Percentiles rank a stretch among this genome's conserved stretches.
Conservation (phyloP, 257 asterid genomes). For the Solanum okadae region DNA sequence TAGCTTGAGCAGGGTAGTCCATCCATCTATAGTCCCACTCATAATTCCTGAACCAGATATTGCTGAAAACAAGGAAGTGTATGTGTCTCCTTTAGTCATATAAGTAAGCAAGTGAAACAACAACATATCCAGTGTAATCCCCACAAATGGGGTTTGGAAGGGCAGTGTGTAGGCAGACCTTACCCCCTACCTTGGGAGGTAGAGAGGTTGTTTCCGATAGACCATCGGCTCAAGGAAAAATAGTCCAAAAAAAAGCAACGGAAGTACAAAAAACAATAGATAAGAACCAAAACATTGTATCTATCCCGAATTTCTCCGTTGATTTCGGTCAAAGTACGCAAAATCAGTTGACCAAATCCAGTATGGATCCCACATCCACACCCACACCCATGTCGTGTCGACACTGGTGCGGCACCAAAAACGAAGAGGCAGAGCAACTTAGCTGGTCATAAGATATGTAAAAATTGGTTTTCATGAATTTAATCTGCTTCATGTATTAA, state of each 20-base stretch:
- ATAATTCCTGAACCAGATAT: slow-evolving; percentile 36
- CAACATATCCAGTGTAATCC: not conserved
- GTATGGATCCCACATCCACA: not conserved
- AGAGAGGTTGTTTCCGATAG: not conserved
- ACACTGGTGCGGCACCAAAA: not conserved
- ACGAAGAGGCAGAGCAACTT: not conserved
- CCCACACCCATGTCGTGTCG: not conserved
- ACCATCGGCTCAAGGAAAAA: not conserved
- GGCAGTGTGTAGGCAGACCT: not conserved
- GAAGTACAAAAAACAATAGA: not conserved
- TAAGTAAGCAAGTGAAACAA: not conserved
- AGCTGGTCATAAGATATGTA: not conserved
- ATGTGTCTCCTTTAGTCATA: not conserved
- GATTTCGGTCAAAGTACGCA: not conserved
- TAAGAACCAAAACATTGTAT: not conserved
- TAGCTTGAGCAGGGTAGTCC: slow-evolving; percentile 75
- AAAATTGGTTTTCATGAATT: not conserved
- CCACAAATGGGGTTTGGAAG: not conserved
- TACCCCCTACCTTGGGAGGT: not conserved
- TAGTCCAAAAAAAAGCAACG: not conserved
- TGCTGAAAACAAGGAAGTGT: slow-evolving; percentile 22
- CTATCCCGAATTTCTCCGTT: not conserved
- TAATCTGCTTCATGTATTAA: not conserved
- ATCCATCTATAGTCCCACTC: slow-evolving; percentile 97
- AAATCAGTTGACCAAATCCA: not conserved